Percentiles rank a stretch among this genome's conserved stretches.
phyloP scores from a whole-genome alignment of 495 filamentous ascomycete species.

The Talaromyces thailandensis region DNA sequence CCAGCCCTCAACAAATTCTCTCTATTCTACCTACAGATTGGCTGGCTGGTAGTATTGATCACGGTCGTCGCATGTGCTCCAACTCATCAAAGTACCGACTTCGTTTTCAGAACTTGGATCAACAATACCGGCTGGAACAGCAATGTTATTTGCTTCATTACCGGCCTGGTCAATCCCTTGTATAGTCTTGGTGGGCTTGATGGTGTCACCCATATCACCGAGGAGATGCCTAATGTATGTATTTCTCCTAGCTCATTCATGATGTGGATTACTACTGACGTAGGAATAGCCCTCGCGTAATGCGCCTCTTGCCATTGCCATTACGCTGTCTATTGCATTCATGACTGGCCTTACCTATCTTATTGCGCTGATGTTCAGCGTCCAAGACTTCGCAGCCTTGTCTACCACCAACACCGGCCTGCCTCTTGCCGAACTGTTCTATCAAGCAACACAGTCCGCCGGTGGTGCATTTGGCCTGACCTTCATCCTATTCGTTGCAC shows the following conservation, averaged over 20 bases:
- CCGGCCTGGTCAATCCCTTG: slow-evolving; percentile 24
- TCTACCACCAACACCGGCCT: slow-evolving; percentile 19
- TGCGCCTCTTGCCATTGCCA: slow-evolving; percentile 22
- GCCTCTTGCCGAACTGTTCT: slow-evolving; percentile 22
- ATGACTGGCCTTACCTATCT: slow-evolving; percentile 23
- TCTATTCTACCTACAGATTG: slow-evolving; percentile 53
- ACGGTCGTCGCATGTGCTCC: slow-evolving; percentile 50
- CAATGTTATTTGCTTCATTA: slow-evolving; percentile 24
- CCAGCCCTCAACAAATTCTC: slow-evolving; percentile 30
- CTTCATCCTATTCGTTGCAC: slow-evolving; percentile 17
- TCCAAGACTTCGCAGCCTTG: slow-evolving; percentile 12
- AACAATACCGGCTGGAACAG: slow-evolving; percentile 25
- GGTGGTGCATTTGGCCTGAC: slow-evolving; percentile 24
- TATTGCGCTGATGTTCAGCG: slow-evolving; percentile 23
- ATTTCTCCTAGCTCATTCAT: not conserved
- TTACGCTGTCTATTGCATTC: slow-evolving; percentile 22
- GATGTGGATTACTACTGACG: slow-evolving; percentile 49
- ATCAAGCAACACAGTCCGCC: slow-evolving; percentile 22
- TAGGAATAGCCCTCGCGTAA: slow-evolving; percentile 17
- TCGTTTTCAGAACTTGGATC: slow-evolving; percentile 18
- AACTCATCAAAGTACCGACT: slow-evolving; percentile 42
- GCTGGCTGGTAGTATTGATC: slow-evolving; percentile 59
- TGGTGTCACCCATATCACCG: slow-evolving; percentile 26
- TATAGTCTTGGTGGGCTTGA: slow-evolving; percentile 27
- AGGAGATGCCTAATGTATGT: slow-evolving; percentile 18